phyloP scores from a whole-genome alignment of 2,329 filamentous ascomycete species.

The Neofusicoccum parvum region DNA sequence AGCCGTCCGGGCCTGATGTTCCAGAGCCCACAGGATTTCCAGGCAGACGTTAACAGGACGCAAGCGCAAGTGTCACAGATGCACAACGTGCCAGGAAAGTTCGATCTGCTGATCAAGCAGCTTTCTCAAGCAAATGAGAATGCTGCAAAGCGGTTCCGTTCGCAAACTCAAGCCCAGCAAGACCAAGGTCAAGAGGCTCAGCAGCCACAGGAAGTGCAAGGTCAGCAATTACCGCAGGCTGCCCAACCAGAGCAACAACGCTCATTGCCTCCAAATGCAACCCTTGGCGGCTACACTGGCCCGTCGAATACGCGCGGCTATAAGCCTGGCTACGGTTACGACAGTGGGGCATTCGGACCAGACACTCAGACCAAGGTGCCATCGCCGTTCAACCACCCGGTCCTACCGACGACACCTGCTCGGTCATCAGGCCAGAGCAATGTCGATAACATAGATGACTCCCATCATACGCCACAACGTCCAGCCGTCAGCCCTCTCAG shows the following conservation, averaged over 20 bases:
- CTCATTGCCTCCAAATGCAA: background rate
- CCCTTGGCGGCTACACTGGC: constrained; percentile 15
- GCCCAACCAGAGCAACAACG: background rate
- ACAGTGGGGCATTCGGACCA: constrained; percentile 20
- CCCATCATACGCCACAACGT: constrained; percentile 26
- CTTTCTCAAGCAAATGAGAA: constrained; percentile 19
- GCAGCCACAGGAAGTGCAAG: constrained; percentile 21
- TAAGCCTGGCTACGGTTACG: constrained; percentile 20
- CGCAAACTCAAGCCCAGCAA: constrained; percentile 16
- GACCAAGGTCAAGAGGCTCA: constrained; percentile 5
- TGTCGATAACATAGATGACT: constrained; percentile 32
- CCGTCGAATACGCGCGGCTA: constrained; percentile 21
- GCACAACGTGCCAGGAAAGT: constrained; percentile 32
- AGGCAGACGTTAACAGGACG: constrained; percentile 39
- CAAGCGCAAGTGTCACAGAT: constrained; percentile 25
- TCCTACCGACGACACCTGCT: constrained; percentile 8
- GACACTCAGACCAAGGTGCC: constrained; percentile 19
- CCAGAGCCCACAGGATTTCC: constrained; percentile 49
- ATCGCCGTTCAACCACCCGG: background rate
- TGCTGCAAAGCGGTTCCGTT: constrained; percentile 18
- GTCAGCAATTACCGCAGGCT: background rate
- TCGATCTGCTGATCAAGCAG: constrained; percentile 37
- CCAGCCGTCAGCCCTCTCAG: constrained; percentile 22
- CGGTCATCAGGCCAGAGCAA: constrained; percentile 28
- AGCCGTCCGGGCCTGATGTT: constrained; percentile 40